Evolutionary conservation across 1,284 basidiomycete genomes (phyloP), one percentile per base, ranked within the genome.

Genomic region (Cystobasidium slooffiae): DNA sequence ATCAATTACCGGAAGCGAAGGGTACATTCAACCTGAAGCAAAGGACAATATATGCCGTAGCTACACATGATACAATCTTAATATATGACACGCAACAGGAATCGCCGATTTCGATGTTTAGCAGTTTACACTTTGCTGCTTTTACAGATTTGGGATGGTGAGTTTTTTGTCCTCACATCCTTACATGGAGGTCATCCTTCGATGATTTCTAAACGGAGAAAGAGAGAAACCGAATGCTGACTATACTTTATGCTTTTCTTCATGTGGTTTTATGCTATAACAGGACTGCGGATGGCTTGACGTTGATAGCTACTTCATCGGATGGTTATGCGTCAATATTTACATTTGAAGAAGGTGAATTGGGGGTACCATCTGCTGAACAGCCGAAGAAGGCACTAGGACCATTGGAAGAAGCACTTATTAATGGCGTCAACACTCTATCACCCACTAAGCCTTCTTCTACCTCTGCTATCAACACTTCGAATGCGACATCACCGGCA

Each of bases 81-180:
- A 90, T 99, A 72, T 96, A 99, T 82, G 96, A 99, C 82, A 98
- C 96, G 3, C 96, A 99, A 83, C 96, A 99, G 84, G 87, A 93
- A 0, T 88, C 91, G 0, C 97, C 96, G 0, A 88, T 98, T 55
- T 95, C 93, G 81, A 86, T 98, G 80, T 88, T 99, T 80, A 93
- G 91, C 68, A 97, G 97, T 81, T 84, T 99, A 78, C 96, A 99
- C 84, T 99, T 97, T 81, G 93, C 97, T 75, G 93, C 95, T 79
- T 98, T 98, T 81, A 99, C 97, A 0, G 96, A 99, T 84, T 86
- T 97, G 84, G 88, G 91, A 56, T 99, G 96, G 96, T 96, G 80
- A 76, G 91, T 87, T 31, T 53, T 47, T 10, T 53, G 52, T 53
- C 61, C 22, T 6, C 14, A 41, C 61, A 18, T 20, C 49, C 70